phyloP scores from a whole-genome alignment of 192 early-diverging fungal species.

The Neocallimastix lanati region DNA sequence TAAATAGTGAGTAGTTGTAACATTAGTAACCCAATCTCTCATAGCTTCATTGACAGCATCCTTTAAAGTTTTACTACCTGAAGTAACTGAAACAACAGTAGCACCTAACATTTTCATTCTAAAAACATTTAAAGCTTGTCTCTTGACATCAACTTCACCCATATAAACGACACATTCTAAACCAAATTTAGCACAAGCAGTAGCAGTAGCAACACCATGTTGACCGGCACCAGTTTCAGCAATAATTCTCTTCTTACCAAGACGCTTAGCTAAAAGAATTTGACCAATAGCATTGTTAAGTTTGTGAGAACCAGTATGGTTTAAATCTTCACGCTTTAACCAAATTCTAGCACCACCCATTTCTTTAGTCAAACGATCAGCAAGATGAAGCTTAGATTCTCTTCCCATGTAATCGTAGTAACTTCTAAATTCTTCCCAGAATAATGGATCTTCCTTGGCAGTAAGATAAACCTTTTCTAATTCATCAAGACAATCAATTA shows the following conservation, averaged over 20 bases:
- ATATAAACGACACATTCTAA: constrained; percentile 94
- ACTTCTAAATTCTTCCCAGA: constrained; percentile 78
- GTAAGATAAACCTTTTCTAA: constrained; percentile 41
- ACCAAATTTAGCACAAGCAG: constrained; percentile 94
- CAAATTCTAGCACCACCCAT: constrained; percentile 77
- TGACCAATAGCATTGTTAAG: constrained; percentile 98
- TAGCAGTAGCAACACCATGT: constrained; percentile 94
- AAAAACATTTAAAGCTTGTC: constrained; percentile 91
- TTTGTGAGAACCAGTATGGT: constrained; percentile 98
- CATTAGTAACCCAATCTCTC: constrained; percentile 97
- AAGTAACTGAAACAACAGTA: constrained; percentile 63
- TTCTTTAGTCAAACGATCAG: constrained; percentile 62
- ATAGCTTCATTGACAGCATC: constrained; percentile 98
- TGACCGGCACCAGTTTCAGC: constrained; percentile 98
- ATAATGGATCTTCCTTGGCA: constrained; percentile 70
- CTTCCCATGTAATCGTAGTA: constrained; percentile 86
- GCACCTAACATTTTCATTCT: constrained; percentile 86
- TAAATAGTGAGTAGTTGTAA: constrained; percentile 80
- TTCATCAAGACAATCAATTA: constrained; percentile 83
- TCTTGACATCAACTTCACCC: constrained; percentile 86
- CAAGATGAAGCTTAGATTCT: constrained; percentile 71
- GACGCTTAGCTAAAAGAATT: constrained; percentile 74
- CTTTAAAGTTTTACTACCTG: constrained; percentile 70
- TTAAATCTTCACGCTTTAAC: constrained; percentile 96
- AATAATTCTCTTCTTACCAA: constrained; percentile 93